Percentiles rank a stretch among this genome's conserved stretches.
phyloP scores from a whole-genome alignment of 1,284 basidiomycete genomes.

The Pseudozyma tsukubaensis region DNA sequence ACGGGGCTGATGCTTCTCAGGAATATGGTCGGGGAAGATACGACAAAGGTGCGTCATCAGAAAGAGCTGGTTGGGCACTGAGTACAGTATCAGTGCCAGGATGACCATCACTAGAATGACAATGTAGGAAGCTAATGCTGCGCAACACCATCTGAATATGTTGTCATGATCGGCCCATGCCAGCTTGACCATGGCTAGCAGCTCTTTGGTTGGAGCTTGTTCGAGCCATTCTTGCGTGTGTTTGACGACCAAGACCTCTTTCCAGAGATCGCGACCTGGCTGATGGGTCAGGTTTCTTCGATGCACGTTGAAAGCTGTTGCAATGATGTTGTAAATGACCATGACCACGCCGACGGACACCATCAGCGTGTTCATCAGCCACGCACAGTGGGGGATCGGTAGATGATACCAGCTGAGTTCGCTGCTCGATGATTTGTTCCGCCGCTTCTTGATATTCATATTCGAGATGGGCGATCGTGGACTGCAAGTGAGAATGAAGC shows the following conservation, averaged over 20 bases:
- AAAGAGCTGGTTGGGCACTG: constrained; percentile 25
- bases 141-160: constrained; percentile 14
- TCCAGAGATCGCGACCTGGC: not conserved
- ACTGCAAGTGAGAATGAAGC: constrained; percentile 32
- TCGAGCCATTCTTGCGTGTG: constrained; percentile 22
- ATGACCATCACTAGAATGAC: constrained; percentile 2
- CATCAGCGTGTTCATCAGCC: constrained; percentile 20
- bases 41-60: constrained; percentile 18
- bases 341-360: constrained; percentile 12
- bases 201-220: constrained; percentile 1
- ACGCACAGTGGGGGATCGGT: constrained; percentile 20
- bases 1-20: not conserved
- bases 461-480: constrained; percentile 28
- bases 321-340: constrained; percentile 9
- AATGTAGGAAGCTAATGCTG: constrained; percentile 3
- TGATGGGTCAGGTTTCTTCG: not conserved
- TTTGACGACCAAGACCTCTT: not conserved
- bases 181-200: not conserved
- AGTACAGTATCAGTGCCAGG: constrained; percentile 5
- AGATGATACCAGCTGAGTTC: constrained; percentile 18
- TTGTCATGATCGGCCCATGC: constrained; percentile 1
- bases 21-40: constrained; percentile 14
- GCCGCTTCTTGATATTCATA: not conserved
- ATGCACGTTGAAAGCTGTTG: not conserved
- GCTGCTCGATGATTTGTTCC: not conserved